Evolutionary conservation across 1,284 basidiomycete species (phyloP), one percentile per base, ranked within the genome.

Genomic region (Ustilago cynodontis): DNA sequence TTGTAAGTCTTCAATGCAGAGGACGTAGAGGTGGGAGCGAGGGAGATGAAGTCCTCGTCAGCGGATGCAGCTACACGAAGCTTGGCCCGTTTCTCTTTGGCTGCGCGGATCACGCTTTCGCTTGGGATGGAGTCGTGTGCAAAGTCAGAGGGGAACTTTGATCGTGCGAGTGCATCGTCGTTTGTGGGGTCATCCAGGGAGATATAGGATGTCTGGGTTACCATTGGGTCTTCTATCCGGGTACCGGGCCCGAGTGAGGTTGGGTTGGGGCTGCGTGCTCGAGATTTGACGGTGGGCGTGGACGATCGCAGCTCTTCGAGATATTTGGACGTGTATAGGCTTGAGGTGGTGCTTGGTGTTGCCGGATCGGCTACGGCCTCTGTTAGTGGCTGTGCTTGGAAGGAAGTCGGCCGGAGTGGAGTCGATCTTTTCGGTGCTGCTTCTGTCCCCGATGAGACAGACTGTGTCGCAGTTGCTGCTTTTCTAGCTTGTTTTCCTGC

Each of bases 41-140:
- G 64, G 4, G 80, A 76, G 31, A 80, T 79, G 41, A 72, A 82
- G 54, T 80, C 80, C 1, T 79, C 76, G 1, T 33, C 28, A 0
- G 55, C 37, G 28, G 63, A 39, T 5, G 28, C 35, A 29, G 54
- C 14, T 16, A 56, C 63, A 11, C 68, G 64, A 13, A 77, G 65
- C 33, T 66, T 65, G 24, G 78, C 62, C 0, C 80, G 70, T 59
- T 75, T 74, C 62, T 81, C 79, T 33, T 81, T 81, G 45, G 77
- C 80, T 47, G 80, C 76, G 9, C 65, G 66, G 20, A 82, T 76
- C 14, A 67, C 61, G 50, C 64, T 62, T 52, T 77, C 77, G 66
- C 70, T 80, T 9, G 80, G 80, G 26, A 82, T 80, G 37, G 52
- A 50, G 20, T 65, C 62, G 54, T 73, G 66, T 2, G 56, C 56